Evolutionary conservation across 116 monocot genomes (phyloP), one percentile per base, ranked within the genome.

Genomic region (Zostera marina): DNA sequence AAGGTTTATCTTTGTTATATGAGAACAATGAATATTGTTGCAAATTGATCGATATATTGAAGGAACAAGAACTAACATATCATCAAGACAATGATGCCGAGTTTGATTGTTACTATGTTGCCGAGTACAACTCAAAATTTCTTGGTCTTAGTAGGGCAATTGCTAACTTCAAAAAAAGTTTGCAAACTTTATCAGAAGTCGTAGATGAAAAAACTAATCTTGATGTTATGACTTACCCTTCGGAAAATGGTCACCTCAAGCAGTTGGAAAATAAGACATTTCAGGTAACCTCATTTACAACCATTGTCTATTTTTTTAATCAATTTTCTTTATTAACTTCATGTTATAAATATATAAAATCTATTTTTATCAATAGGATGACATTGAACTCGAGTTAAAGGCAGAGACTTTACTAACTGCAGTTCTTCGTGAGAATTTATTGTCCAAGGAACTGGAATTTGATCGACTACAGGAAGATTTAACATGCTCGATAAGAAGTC

Each of bases 381-480:
- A 66, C 16, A 21, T 74, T 65, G 76, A 78, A 63, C 69, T 83
- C 20, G 77, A 87, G 40, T 60, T 92, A 66, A 92, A 76, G 76
- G 80, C 82, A 44, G 92, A 92, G 75, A 68, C 65, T 45, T 25
- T 87, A 25, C 43, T 92, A 14, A 83, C 72, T 57, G 74, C 51
- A 67, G 16, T 87, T 48, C 42, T 92, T 49, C 58, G 68, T 52
- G 92, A 87, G 58, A 83, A 78, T 47, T 53, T 92, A 26, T 73
- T 54, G 13, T 79, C 76, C 13, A 87, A 72, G 65, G 83, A 87
- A 54, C 53, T 87, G 54, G 83, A 92, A 65, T 44, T 79, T 44
- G 87, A 87, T 25, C 78, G 74, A 65, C 67, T 87, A 42, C 78
- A 79, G 19, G 41, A 61, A 11, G 72, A 81, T 41, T 66, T 87